Base-by-base conservation (phyloP, 2,329 filamentous ascomycete genomes). In the Dactylellina leptospora region DNA sequence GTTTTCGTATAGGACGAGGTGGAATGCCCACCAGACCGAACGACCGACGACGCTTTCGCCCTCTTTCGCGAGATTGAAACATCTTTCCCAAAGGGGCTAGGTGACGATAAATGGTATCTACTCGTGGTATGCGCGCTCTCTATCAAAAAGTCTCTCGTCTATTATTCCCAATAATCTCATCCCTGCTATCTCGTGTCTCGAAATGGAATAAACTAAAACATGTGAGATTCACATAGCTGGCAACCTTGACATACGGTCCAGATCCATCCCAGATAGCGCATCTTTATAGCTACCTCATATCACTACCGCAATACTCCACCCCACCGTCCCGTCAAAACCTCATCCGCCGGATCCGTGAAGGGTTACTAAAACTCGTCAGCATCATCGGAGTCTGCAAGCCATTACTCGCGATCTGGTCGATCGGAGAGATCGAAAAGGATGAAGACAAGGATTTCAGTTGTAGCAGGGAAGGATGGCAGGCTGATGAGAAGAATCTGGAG, bases 311-410 rank as follows among this genome's bases (percentile, higher is more conserved):
- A 40, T 83, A 81, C 75, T 75, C 79, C 0, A 82, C 81, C 0
- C 73, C 82, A 0, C 79, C 78, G 0, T 77, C 82, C 11, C 81
- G 85, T 9, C 79, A 85, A 75, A 77, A 77, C 0, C 79, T 87
- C 5, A 79, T 86, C 60, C 81, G 82, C 1, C 79, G 84, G 1
- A 75, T 87, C 1, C 82, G 87, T 44, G 87, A 89, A 78, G 83
- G 82, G 0, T 79, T 89, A 10, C 78, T 89, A 66, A 88, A 89
- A 78, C 79, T 82, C n/a, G 81, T 86, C 9, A 80, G 81, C 10
- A 80, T 88, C 1, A 82, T 87, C 13, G 87, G 87, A 0, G 85
- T 88, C 0, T 87, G 85, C 78, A 88, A 87, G 76, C 85, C 86
- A 5, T 78, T 89, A 3, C 86, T 88, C 75, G 83, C 85, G 0